Percentiles rank a stretch among this genome's conserved stretches.
Conservation (phyloP, 2,329 filamentous ascomycete genomes). For the Pseudogymnoascus sp. region DNA sequence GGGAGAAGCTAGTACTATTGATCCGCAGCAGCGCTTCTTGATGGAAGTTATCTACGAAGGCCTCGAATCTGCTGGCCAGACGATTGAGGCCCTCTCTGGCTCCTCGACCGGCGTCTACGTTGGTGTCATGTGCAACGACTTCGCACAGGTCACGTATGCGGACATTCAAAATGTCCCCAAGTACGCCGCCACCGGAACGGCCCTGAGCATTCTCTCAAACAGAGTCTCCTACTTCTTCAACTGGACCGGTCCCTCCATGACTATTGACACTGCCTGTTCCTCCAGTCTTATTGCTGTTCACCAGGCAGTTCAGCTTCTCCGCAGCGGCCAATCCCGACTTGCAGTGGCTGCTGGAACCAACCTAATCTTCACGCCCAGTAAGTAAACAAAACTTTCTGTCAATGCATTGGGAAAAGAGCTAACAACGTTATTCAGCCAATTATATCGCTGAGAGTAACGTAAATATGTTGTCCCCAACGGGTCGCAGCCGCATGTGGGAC, state of each 20-base stretch:
- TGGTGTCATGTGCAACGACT: constrained; percentile 31
- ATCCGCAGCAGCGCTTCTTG: constrained; percentile 24
- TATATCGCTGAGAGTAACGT: constrained; percentile 26
- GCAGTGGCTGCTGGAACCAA: constrained; percentile 20
- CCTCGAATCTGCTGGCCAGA: constrained; percentile 22
- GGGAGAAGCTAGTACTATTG: constrained; percentile 22
- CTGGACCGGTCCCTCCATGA: constrained; percentile 29
- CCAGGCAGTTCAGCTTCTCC: constrained; percentile 18
- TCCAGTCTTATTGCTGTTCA: constrained; percentile 30
- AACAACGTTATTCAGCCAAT: not conserved
- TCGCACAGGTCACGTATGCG: constrained; percentile 23
- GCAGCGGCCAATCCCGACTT: constrained; percentile 13
- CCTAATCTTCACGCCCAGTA: constrained; percentile 12
- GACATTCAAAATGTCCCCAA: constrained; percentile 29
- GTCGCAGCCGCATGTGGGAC: constrained; percentile 33
- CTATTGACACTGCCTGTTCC: constrained; percentile 34
- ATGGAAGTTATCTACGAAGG: constrained; percentile 24
- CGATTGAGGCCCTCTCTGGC: constrained; percentile 18
- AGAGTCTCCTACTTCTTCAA: constrained; percentile 35
- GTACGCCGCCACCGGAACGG: constrained; percentile 29
- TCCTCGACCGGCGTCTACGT: constrained; percentile 24
- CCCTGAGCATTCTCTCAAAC: constrained; percentile 30
- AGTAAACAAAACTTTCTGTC: not conserved
- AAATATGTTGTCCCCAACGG: constrained; percentile 25
- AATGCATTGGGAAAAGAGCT: not conserved